Conservation (phyloP, 257 asterid genomes). For the Solanum raphanifolium region DNA sequence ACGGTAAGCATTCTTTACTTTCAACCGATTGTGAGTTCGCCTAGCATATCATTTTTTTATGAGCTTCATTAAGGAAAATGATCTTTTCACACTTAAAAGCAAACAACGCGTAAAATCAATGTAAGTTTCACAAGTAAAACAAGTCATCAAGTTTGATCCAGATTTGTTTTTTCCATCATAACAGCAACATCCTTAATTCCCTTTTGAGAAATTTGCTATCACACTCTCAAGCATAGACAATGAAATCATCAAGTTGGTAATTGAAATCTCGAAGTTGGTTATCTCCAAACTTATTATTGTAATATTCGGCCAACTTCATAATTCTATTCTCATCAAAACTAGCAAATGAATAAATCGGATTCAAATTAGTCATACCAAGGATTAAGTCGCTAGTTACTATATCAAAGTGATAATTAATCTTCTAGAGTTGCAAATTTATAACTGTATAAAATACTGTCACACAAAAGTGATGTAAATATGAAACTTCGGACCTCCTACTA, state of each 20-base stretch:
- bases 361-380: neutral
- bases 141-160: too few species aligned
- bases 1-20: too few species aligned
- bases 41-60: too few species aligned
- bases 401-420: neutral
- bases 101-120: too few species aligned
- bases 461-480: neutral
- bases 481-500: neutral
- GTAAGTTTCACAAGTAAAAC: too few species aligned
- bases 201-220: neutral
- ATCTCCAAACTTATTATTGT: neutral
- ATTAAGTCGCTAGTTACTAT: neutral
- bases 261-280: neutral
- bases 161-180: too few species aligned
- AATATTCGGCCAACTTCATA: neutral
- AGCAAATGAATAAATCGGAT: neutral
- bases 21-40: too few species aligned
- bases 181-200: too few species aligned
- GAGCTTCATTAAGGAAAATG: too few species aligned
- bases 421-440: neutral
- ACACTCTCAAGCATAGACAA: neutral
- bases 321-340: too few species aligned
- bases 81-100: too few species aligned
- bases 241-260: neutral
- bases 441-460: neutral